Evolutionary conservation across 495 filamentous ascomycete species (phyloP).

Genomic region (Apodospora peruviana): DNA sequence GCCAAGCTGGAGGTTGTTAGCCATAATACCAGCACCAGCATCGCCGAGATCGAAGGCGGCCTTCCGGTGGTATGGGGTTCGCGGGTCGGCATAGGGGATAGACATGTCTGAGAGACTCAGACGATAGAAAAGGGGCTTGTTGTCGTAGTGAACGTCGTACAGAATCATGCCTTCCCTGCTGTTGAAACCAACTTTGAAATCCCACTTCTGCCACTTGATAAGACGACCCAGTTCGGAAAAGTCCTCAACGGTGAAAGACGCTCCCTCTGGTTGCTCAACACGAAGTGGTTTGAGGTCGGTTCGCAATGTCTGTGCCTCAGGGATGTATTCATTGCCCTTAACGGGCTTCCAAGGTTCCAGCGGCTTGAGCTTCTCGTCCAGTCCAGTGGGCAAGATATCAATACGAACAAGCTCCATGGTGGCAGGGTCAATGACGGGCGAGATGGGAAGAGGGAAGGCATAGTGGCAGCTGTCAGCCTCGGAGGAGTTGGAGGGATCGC

Average conservation of each 20-base stretch:
- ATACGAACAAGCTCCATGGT: slow-evolving; percentile 59
- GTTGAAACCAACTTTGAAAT: slow-evolving; percentile 69
- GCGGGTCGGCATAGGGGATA: slow-evolving; percentile 70
- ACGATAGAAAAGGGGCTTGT: slow-evolving; percentile 60
- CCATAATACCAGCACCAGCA: slow-evolving; percentile 65
- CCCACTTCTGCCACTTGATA: slow-evolving; percentile 67
- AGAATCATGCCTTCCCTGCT: slow-evolving; percentile 63
- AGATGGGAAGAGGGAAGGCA: slow-evolving; percentile 70
- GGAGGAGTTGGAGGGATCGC: slow-evolving; percentile 48
- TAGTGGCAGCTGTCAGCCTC: slow-evolving; percentile 73
- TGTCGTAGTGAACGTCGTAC: slow-evolving; percentile 66
- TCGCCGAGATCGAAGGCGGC: slow-evolving; percentile 77
- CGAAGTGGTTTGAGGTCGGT: slow-evolving; percentile 70
- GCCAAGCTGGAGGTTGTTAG: slow-evolving; percentile 66
- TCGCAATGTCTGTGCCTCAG: slow-evolving; percentile 59
- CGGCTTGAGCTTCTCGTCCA: slow-evolving; percentile 51
- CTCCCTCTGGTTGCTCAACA: slow-evolving; percentile 71
- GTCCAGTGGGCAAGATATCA: slow-evolving; percentile 56
- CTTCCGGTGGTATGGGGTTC: slow-evolving; percentile 69
- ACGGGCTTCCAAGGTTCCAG: slow-evolving; percentile 50
- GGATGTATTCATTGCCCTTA: slow-evolving; percentile 66
- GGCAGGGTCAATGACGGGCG: slow-evolving; percentile 65
- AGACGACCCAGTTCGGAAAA: slow-evolving; percentile 31
- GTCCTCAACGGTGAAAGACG: slow-evolving; percentile 56
- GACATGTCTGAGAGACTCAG: slow-evolving; percentile 71